Base-by-base conservation (phyloP, 768 basidiomycete genomes). In the Obba rivulosa region DNA sequence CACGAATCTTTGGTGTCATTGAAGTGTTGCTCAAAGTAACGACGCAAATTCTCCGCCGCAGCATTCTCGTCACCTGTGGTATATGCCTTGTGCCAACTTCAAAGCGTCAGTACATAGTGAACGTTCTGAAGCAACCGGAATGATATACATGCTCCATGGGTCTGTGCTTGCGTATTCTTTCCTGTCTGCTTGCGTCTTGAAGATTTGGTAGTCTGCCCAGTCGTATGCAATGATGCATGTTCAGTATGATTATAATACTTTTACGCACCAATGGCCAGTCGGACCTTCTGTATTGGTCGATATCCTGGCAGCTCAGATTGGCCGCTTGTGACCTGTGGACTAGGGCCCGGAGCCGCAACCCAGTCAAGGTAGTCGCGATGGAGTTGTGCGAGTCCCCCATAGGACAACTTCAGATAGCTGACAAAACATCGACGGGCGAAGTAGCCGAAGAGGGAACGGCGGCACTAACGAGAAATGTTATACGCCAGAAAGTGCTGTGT, bases 1-100 rank as follows among this genome's bases (percentile, higher is more conserved):
- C 50, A 90, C 88, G 87, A 92, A 62, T 92, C 88, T 53, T 80
- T 83, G 28, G 72, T 76, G 48, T 85, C 81, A 53, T 90, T 84
- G 58, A 92, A 92, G 58, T 80, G 84, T 51, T 92, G 90, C 61
- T 92, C 89, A 55, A 92, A 92, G 62, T 87, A 92, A 45, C 78
- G 70, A 28, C 88, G 77, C 34, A 92, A 66, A 55, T 80, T 83
- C 54, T 89, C 87, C 2, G 78, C 73, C 0, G 87, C 87, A 8
- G 76, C 55, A 39, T 79, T 79, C 52, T 82, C 81, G 62, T 92
- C 88, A 0, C 85, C 86, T 4, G 77, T 75, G 11, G 75, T 70
- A n/a, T 75, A 60, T 7, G 76, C 79, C 47, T 77, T 77, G 59
- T 88, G 80, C 76, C 79, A 91, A 4, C 89, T 92, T 16, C 22